These are phyloP conservation scores for Metschnikowia lochheadii DNA, from an alignment of 805 yeast genomes.

Conservation along the genomic window DNA sequence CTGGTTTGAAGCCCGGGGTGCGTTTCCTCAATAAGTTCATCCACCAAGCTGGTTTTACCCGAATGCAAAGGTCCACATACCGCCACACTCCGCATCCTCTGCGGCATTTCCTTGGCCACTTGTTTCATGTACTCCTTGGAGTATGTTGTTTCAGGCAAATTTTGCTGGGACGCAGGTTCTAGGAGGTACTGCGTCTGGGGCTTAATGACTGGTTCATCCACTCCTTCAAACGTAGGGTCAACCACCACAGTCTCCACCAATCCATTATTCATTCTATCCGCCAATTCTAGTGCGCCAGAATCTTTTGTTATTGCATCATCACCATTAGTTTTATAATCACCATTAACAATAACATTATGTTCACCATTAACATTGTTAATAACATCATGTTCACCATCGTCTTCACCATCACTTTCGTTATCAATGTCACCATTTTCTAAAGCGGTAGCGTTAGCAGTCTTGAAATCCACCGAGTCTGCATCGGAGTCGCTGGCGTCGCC, in stretches of 20 bases:
- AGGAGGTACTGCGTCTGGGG: slow-evolving; percentile 46
- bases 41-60: slow-evolving; percentile 82
- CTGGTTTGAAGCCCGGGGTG: slow-evolving; percentile 38
- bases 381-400: slow-evolving; percentile 33
- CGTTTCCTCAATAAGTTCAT: slow-evolving; percentile 61
- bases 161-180: slow-evolving; percentile 25
- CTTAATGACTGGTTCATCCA: slow-evolving; percentile 59
- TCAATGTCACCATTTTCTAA: background rate
- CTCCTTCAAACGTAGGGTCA: slow-evolving; percentile 15
- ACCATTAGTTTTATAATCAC: no score
- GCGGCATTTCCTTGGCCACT: slow-evolving; percentile 46
- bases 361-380: no score
- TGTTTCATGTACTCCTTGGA: slow-evolving; percentile 59
- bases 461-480: slow-evolving; percentile 19
- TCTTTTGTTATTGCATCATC: no score
- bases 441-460: slow-evolving; percentile 3
- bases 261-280: background rate
- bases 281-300: no score
- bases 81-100: slow-evolving; percentile 68
- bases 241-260: slow-evolving; percentile 14
- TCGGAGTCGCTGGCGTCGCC: slow-evolving; percentile 50
- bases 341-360: background rate
- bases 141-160: slow-evolving; percentile 57
- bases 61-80: slow-evolving; percentile 77
- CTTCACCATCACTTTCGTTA: slow-evolving; percentile 9